Percentiles rank a stretch among this genome's conserved stretches.
Conservation (phyloP, 2,329 filamentous ascomycete species). For the Neofusicoccum laricinum region DNA sequence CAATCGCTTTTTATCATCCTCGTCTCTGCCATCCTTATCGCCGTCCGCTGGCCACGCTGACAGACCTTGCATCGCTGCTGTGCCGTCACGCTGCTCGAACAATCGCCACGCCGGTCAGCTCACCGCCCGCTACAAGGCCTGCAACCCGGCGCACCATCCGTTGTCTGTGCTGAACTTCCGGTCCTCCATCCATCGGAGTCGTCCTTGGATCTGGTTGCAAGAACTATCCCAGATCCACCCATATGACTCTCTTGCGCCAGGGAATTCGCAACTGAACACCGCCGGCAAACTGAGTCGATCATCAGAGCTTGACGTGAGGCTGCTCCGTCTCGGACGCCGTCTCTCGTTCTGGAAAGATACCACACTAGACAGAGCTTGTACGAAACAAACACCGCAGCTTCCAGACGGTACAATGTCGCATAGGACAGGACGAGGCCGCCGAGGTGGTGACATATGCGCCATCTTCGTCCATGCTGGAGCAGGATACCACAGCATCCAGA, state of each 20-base stretch:
- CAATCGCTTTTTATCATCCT: conserved; percentile 10
- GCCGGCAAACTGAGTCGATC: not conserved
- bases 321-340: not conserved
- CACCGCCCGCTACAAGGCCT: not conserved
- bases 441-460: conserved; percentile 45
- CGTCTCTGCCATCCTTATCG: conserved; percentile 4
- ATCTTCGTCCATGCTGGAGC: conserved; percentile 96
- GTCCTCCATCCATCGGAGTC: not conserved
- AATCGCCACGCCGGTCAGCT: not conserved
- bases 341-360: conserved; percentile 2
- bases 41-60: not conserved
- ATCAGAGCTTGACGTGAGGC: not conserved
- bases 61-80: not conserved
- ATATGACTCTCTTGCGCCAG: not conserved
- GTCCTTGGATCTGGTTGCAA: too few species aligned
- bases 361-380: not conserved
- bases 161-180: not conserved
- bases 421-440: not conserved
- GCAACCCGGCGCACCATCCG: not conserved
- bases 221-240: not conserved
- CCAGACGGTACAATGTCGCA: not conserved
- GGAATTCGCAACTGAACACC: not conserved
- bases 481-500: conserved; percentile 84
- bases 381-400: not conserved
- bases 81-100: not conserved